These are phyloP conservation scores for Gossypium rotundifolium DNA, from an alignment of 345 rosid species.

Conservation along the genomic window DNA sequence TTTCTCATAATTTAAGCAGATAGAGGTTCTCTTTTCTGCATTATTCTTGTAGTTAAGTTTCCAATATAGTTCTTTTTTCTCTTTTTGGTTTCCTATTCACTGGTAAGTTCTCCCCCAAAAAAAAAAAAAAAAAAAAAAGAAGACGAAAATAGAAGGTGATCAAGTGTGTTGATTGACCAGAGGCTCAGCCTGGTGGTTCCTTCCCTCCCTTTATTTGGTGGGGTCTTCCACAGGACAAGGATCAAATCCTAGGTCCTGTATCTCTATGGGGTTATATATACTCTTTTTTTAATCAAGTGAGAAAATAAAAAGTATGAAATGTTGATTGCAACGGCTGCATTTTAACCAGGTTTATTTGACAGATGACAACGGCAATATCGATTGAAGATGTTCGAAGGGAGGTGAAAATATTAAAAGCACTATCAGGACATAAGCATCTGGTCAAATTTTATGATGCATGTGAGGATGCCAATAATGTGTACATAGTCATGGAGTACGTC, in stretches of 20 bases:
- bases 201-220: background rate
- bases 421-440: conserved; percentile 74
- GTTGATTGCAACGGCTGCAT: background rate
- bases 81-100: background rate
- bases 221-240: background rate
- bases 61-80: background rate
- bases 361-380: conserved; percentile 90
- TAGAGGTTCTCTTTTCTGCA: background rate
- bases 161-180: background rate
- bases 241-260: background rate
- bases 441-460: conserved; percentile 72
- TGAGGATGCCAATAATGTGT: conserved; percentile 77
- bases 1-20: background rate
- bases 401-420: conserved; percentile 67
- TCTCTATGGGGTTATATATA: background rate
- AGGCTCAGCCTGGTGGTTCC: background rate
- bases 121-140: background rate
- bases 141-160: background rate
- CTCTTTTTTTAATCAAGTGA: background rate
- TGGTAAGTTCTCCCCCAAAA: background rate
- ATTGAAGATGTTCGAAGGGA: conserved; percentile 90
- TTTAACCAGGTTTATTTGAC: conserved; percentile 29
- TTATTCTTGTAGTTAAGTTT: background rate
- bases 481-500: conserved; percentile 92
- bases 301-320: background rate